Percentiles rank a stretch among this genome's conserved stretches.
Evolutionary conservation across 2,329 filamentous ascomycete genomes (phyloP).

Genomic region (Botryotinia narcissicola): DNA sequence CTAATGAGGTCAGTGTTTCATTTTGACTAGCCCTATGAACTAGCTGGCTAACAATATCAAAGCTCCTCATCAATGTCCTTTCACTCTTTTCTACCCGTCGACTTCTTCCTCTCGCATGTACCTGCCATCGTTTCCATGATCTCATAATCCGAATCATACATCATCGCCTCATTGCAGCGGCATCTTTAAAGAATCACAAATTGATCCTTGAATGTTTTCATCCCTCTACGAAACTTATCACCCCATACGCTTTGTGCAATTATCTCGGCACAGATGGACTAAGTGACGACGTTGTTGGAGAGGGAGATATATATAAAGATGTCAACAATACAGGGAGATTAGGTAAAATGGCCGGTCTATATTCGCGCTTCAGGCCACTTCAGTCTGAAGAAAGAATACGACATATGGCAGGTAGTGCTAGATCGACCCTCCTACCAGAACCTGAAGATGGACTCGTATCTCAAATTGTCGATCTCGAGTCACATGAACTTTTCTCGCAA

Average conservation of each 20-base stretch:
- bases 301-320: slow-evolving; percentile 32
- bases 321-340: slow-evolving; percentile 39
- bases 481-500: slow-evolving; percentile 71
- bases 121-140: slow-evolving; percentile 62
- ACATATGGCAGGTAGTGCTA: slow-evolving; percentile 40
- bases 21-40: not conserved
- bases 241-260: slow-evolving; percentile 67
- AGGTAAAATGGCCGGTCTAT: slow-evolving; percentile 55
- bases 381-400: slow-evolving; percentile 49
- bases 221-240: slow-evolving; percentile 64
- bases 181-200: slow-evolving; percentile 57
- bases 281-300: slow-evolving; percentile 43
- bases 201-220: slow-evolving; percentile 78
- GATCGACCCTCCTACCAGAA: slow-evolving; percentile 29
- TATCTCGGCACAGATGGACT: slow-evolving; percentile 61
- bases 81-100: slow-evolving; percentile 47
- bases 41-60: not conserved
- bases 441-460: slow-evolving; percentile 48
- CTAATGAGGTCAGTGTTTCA: slow-evolving; percentile 30
- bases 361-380: slow-evolving; percentile 68
- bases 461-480: slow-evolving; percentile 64
- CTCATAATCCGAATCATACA: slow-evolving; percentile 63
- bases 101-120: slow-evolving; percentile 56
- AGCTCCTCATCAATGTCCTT: slow-evolving; percentile 54
- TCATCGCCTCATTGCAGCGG: slow-evolving; percentile 58